phyloP scores from a whole-genome alignment of 352 stramenopile genomes.

The Phytophthora ohioensis region DNA sequence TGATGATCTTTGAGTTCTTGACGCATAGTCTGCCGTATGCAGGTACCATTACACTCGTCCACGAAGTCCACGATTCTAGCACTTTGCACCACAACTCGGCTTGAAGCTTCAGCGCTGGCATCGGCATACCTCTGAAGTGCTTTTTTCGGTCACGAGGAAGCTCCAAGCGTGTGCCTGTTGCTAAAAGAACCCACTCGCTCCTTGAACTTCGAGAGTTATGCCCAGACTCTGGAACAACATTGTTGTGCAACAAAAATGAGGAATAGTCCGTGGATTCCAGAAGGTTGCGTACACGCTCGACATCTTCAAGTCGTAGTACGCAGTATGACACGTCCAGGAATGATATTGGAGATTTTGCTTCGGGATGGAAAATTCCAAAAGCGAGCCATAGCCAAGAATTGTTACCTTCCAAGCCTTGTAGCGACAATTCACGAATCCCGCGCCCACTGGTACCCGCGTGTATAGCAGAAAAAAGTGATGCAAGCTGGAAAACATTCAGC shows the following conservation, averaged over 20 bases:
- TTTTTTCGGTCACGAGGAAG: constrained; percentile 18
- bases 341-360: constrained; percentile 26
- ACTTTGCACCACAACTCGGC: constrained; percentile 32
- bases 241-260: constrained; percentile 16
- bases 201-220: neutral
- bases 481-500: constrained; percentile 40
- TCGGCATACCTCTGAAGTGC: neutral
- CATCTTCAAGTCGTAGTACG: constrained; percentile 40
- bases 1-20: constrained; percentile 23
- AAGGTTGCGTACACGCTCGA: constrained; percentile 26
- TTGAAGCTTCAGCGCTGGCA: constrained; percentile 19
- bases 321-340: constrained; percentile 55
- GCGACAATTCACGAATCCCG: constrained; percentile 41
- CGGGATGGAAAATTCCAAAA: constrained; percentile 38
- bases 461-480: constrained; percentile 54
- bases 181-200: constrained; percentile 24
- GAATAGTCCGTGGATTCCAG: constrained; percentile 11
- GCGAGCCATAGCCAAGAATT: constrained; percentile 54
- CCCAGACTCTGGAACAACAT: neutral
- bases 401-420: constrained; percentile 37
- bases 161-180: constrained; percentile 22
- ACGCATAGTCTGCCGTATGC: constrained; percentile 49
- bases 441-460: constrained; percentile 7
- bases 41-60: constrained; percentile 44
- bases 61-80: constrained; percentile 20